A percentile compares a stretch with the other conserved stretches of the same genome.
phyloP scores from a whole-genome alignment of 73 alveolate species.

The Paramecium biaurelia region DNA sequence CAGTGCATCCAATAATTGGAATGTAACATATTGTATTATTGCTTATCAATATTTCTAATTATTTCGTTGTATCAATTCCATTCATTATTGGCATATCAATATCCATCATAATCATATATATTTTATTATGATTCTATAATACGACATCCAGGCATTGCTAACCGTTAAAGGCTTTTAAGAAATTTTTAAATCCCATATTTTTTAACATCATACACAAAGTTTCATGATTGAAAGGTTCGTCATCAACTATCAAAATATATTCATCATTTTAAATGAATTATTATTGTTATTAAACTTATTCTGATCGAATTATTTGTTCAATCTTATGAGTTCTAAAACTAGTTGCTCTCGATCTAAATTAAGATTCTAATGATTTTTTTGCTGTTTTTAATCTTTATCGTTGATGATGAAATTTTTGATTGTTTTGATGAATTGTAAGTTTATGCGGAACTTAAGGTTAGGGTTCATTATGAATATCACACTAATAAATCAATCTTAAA shows the following conservation, averaged over 20 bases:
- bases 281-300: neutral
- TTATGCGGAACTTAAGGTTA: neutral
- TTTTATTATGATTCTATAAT: neutral
- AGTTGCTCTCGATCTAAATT: neutral
- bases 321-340: neutral
- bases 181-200: neutral
- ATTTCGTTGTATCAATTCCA: conserved; percentile 17
- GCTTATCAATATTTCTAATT: neutral
- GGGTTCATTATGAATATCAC: neutral
- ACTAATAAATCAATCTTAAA: neutral
- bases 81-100: conserved; percentile 53
- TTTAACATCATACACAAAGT: neutral
- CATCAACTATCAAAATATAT: conserved; percentile 39
- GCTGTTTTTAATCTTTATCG: neutral
- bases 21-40: neutral
- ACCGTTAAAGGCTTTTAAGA: neutral
- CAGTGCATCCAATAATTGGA: conserved; percentile 49
- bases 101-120: conserved; percentile 18
- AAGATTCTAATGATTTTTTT: neutral
- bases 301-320: neutral
- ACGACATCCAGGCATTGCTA: neutral
- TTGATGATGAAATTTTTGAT: neutral
- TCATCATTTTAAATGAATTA: neutral
- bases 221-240: conserved; percentile 50
- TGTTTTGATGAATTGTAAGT: neutral